These are phyloP conservation scores for Ambispora gerdemannii DNA, from an alignment of 192 early-diverging fungal genomes.

Conservation along the genomic window DNA sequence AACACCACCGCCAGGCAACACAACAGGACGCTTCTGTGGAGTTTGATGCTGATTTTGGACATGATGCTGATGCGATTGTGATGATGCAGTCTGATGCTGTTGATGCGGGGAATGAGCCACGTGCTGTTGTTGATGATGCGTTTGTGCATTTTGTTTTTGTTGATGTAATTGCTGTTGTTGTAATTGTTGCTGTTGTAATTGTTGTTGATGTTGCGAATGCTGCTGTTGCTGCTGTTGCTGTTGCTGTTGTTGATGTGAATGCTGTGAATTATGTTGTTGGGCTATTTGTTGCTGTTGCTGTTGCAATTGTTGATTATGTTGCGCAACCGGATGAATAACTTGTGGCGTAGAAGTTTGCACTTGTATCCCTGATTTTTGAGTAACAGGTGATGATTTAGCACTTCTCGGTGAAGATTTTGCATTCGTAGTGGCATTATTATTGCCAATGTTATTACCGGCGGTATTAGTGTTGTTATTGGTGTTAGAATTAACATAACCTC, in stretches of 20 bases:
- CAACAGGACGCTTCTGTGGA: neutral
- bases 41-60: conserved; percentile 7
- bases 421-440: neutral
- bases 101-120: conserved; percentile 11
- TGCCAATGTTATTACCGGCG: neutral
- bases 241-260: conserved; percentile 25
- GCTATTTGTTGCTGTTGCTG: conserved; percentile 25
- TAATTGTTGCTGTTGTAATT: conserved; percentile 10
- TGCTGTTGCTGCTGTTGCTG: conserved; percentile 32
- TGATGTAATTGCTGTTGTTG: conserved; percentile 7
- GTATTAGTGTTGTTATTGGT: neutral
- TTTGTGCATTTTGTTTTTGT: neutral
- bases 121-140: neutral
- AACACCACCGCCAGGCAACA: conserved; percentile 19
- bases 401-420: neutral
- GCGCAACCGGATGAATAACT: neutral
- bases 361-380: neutral
- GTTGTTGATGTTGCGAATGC: conserved; percentile 16
- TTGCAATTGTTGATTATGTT: conserved; percentile 15
- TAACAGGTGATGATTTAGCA: neutral
- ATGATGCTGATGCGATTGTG: neutral
- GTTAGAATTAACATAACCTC: neutral
- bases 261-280: conserved; percentile 23
- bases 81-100: conserved; percentile 7
- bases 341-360: neutral